Evolutionary conservation across 2,329 filamentous ascomycete species (phyloP), one percentile per base, ranked within the genome.

Genomic region (Tolypocladium ophioglossoides): DNA sequence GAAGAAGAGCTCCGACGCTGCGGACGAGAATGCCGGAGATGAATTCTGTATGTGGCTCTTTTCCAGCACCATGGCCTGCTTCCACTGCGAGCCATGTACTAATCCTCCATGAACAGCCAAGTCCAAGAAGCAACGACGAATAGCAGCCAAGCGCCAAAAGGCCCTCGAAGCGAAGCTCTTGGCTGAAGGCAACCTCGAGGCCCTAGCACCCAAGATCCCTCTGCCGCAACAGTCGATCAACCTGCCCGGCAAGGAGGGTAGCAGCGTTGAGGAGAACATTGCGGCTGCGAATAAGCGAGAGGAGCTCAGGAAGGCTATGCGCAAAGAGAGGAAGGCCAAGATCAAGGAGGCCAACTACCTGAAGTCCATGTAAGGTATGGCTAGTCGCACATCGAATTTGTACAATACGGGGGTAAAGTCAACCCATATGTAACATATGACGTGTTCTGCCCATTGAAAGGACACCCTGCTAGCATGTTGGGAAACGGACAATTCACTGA

Each of bases 281-380:
- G 66, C 67, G 51, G 78, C 79, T 37, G 71, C 67, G 11, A 63
- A 68, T 34, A 74, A 80, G 66, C 76, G 87, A 66, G 76, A 78
- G 58, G 82, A 84, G 62, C 73, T 91, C 63, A 86, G 78, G 60
- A 80, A 77, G 72, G 84, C 83, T 37, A 84, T 91, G 86, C 80
- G 88, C 65, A 80, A 80, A 68, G 86, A 90, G 74, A 78, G 88
- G 67, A 82, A 85, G 72, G 81, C 80, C 56, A 81, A 78, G 71
- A 94, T 94, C 66, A 92, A 91, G 82, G 89, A 94, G 77, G 73
- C 72, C 67, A 94, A 94, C 74, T 94, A 91, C 78, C 80, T 94
- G 72, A 88, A 86, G 79, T 82, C 83, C 46, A 89, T 91, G 86
- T 83, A 76, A 74, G 60, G 18, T 18, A 47, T 34, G 37, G 32